Evolutionary conservation across 2,329 filamentous ascomycete genomes (phyloP), one percentile per base, ranked within the genome.

Genomic region (Shiraia sp.): DNA sequence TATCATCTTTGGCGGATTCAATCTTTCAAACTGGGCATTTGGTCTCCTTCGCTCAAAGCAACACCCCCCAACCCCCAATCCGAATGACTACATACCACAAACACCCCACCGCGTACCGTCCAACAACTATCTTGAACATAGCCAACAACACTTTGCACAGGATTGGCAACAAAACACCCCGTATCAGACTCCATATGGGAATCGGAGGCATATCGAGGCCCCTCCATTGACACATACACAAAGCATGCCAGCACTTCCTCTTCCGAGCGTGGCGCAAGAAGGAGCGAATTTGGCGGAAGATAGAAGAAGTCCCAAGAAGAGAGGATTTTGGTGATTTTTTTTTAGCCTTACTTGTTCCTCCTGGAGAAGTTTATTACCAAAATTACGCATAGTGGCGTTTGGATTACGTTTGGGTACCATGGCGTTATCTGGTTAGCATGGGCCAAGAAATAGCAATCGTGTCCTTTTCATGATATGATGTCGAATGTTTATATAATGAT

Each of bases 21-120:
- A 77, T 30, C 71, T 80, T 45, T 79, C 78, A 41, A 85, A 85
- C 61, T 75, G 80, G 63, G 80, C 80, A 2, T 83, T 84, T 61
- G 75, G 75, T 43, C 73, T 79, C 36, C 76, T 82, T 53, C 70
- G 76, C 44, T 67, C 72, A 49, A 49, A 55, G 22, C 36, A 51
- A 9, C 52, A 57, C 24, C 40, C 44, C 7, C 43, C 46, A 34
- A 25, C 45, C 15, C 38, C 43, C 51, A 53, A 17, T 40, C 60
- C 27, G 24, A 55, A 42, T 47, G 63, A 39, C 48, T 61, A 40
- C 44, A 42, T 36, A 42, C 65, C 59, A 2, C 61, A 63, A 28
- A 69, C 66, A 0, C 66, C 65, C 0, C 66, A 68, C 34, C 55
- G 63, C 32, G 41, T 55, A 7, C 46, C 52, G 8, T 55, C 51